These are phyloP conservation scores for Kwoniella sp. DNA, from an alignment of 768 basidiomycete genomes.

Conservation along the genomic window DNA sequence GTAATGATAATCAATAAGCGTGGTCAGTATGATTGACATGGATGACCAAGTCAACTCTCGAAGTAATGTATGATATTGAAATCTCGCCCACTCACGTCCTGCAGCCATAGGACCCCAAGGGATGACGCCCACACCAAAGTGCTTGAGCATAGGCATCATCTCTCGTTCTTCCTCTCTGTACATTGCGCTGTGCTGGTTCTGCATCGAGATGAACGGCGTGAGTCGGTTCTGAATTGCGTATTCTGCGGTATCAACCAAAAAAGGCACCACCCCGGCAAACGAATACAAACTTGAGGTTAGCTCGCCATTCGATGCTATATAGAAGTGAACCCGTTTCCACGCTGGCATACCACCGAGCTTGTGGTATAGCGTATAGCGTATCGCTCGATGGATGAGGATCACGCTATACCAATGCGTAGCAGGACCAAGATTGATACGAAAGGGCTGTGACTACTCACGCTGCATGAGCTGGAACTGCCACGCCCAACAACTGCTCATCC, in stretches of 20 bases:
- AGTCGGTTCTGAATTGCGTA: slow-evolving; percentile 66
- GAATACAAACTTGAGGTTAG: too few relatives aligned
- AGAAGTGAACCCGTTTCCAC: too few relatives aligned
- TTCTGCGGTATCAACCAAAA: slow-evolving; percentile 58
- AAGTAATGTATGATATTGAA: not conserved
- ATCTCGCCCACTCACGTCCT: slow-evolving; percentile 54
- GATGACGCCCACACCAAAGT: slow-evolving; percentile 63
- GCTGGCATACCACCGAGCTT: too few relatives aligned
- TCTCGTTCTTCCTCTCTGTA: slow-evolving; percentile 67
- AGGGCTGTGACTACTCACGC: slow-evolving; percentile 31
- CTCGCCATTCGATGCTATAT: too few relatives aligned
- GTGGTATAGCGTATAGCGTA: too few relatives aligned
- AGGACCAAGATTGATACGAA: not conserved
- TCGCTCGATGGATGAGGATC: not conserved
- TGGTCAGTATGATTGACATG: not conserved
- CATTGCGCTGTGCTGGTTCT: slow-evolving; percentile 67
- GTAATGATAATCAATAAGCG: not conserved
- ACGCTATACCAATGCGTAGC: too few relatives aligned
- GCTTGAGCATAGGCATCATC: slow-evolving; percentile 52
- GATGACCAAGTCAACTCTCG: not conserved
- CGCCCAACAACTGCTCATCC: slow-evolving; percentile 58
- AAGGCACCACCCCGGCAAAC: too few relatives aligned
- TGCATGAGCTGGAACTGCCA: slow-evolving; percentile 55
- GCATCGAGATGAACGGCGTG: slow-evolving; percentile 70
- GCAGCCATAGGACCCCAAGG: slow-evolving; percentile 62